Evolutionary conservation across 1,284 basidiomycete species (phyloP).

Genomic region (Ganoderma leucocontextum): DNA sequence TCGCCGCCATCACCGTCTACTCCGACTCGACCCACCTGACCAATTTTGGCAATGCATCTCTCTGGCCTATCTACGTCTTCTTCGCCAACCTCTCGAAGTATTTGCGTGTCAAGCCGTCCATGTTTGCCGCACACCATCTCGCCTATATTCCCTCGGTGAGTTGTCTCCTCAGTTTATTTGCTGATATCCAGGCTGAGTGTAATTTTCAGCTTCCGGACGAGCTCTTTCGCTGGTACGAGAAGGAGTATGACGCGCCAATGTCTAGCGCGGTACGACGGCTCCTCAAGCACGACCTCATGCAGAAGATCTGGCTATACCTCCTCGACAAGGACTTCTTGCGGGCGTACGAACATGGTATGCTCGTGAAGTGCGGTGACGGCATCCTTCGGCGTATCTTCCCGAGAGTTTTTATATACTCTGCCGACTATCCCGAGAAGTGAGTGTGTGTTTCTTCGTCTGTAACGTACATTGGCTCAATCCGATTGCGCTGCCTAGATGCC

Average conservation of each 20-base stretch:
- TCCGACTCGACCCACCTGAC: conserved; percentile 29
- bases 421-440: conserved; percentile 45
- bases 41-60: conserved; percentile 29
- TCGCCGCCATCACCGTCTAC: conserved; percentile 30
- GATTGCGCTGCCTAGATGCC: conserved; percentile 12
- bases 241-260: background rate
- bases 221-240: background rate
- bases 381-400: conserved; percentile 31
- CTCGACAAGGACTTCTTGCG: conserved; percentile 39
- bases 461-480: background rate
- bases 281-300: conserved; percentile 39
- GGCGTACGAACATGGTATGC: conserved; percentile 38
- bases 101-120: conserved; percentile 29
- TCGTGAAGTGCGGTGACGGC: conserved; percentile 35
- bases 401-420: conserved; percentile 31
- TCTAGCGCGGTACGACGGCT: conserved; percentile 24
- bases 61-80: conserved; percentile 23
- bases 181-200: background rate
- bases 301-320: conserved; percentile 35
- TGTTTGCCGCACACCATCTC: conserved; percentile 30
- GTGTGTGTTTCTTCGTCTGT: background rate
- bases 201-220: conserved; percentile 11
- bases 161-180: background rate
- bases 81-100: conserved; percentile 38
- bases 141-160: conserved; percentile 37